Evolutionary conservation across 2,329 filamentous ascomycete species (phyloP), one percentile per base, ranked within the genome.

Genomic region (Pezicula carpinea): DNA sequence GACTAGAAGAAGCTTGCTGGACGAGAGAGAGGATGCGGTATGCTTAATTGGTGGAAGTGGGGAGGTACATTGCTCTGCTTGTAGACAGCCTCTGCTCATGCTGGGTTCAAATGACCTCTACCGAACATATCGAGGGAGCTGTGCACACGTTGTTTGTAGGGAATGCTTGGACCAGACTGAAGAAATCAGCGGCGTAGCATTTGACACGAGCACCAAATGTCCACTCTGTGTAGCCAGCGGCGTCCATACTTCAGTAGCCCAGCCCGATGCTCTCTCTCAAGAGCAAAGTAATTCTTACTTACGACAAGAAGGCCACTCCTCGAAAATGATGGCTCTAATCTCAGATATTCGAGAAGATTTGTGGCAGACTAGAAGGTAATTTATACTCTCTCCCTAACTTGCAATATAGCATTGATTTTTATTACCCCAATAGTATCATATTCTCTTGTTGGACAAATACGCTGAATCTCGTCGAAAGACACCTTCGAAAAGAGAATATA

Each of bases 361-460:
- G n/a, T n/a, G n/a, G n/a, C n/a, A n/a, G n/a, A n/a, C n/a, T n/a
- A n/a, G n/a, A n/a, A n/a, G n/a, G n/a, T n/a, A n/a, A n/a, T n/a
- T n/a, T n/a, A n/a, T n/a, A n/a, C n/a, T n/a, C n/a, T n/a, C n/a
- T n/a, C n/a, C n/a, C n/a, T n/a, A n/a, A n/a, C n/a, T n/a, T n/a
- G n/a, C n/a, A n/a, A n/a, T n/a, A 10, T 14, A 44, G 18, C 35
- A 74, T 69, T 36, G 71, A 73, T 26, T 64, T 74, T 36, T 75
- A 39, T 32, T 74, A 33, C 73, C 70, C 0, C 71, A 65, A 47
- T 22, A 54, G 52, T 34, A 54, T 55, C 6, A 40, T 55, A 29
- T 51, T 55, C 19, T 53, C 53, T 7, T 49, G 51, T 23, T 55
- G 53, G 51, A 53, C 48, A 6, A 47, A 47, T 10, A 49, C 48